phyloP scores from a whole-genome alignment of 768 basidiomycete genomes.

The Serendipita sp. region DNA sequence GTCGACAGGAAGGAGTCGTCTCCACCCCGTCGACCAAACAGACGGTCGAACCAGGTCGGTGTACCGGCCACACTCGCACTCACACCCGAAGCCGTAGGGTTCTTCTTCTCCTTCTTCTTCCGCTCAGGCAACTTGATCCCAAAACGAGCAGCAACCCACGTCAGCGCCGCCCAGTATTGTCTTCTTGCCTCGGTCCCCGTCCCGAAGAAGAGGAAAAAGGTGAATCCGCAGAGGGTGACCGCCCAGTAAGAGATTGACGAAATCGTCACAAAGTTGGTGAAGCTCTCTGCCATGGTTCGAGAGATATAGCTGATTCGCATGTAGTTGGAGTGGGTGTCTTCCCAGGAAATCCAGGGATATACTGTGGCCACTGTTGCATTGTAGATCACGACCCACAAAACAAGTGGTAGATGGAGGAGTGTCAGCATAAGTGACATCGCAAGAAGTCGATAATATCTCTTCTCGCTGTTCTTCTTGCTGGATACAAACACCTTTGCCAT shows the following conservation, averaged over 20 bases:
- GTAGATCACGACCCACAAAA: neutral
- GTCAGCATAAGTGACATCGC: neutral
- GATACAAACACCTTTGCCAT: neutral
- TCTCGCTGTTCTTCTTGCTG: conserved; percentile 18
- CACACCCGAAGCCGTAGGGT: too few species aligned
- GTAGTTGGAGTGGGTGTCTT: conserved; percentile 17
- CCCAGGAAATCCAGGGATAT: conserved; percentile 20
- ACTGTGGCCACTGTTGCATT: conserved; percentile 10
- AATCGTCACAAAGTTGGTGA: neutral
- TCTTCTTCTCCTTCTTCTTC: neutral
- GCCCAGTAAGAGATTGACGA: conserved; percentile 29
- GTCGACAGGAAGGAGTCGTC: neutral
- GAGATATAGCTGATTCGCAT: neutral
- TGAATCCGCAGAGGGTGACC: conserved; percentile 29
- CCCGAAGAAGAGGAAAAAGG: conserved; percentile 52
- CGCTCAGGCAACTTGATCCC: neutral
- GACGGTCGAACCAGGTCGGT: neutral
- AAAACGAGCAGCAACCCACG: neutral
- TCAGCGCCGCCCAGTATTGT: conserved; percentile 29
- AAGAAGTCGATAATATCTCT: neutral
- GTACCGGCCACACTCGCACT: neutral
- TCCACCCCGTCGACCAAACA: conserved; percentile 1
- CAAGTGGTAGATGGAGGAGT: neutral
- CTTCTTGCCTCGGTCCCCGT: conserved; percentile 42
- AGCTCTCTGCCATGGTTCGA: neutral